These are phyloP conservation scores for Lasiodiplodia gonubiensis DNA, from an alignment of 2,329 filamentous ascomycete species.

Conservation along the genomic window DNA sequence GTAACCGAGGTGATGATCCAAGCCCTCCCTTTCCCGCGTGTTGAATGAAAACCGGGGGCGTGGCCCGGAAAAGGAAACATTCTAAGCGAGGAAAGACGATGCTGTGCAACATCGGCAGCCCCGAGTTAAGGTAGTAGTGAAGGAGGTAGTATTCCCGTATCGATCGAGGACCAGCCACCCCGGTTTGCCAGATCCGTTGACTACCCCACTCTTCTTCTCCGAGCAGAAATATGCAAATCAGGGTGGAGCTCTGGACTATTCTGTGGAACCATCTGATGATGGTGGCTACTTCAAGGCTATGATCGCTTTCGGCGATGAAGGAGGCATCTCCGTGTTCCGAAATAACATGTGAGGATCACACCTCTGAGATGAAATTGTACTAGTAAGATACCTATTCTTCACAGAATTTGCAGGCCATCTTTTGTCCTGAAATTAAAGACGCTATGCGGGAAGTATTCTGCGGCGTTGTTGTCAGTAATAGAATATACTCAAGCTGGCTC, in stretches of 20 bases:
- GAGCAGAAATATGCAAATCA: background rate
- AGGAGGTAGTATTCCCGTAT: background rate
- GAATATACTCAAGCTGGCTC: too few species aligned
- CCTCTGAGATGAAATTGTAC: too few species aligned
- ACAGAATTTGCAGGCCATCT: background rate
- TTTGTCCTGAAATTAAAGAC: too few species aligned
- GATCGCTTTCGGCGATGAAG: background rate
- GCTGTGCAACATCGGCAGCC: slow-evolving; percentile 36
- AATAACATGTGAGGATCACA: background rate
- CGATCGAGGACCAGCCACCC: background rate
- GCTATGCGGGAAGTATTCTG: too few species aligned
- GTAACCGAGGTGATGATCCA: slow-evolving; percentile 48
- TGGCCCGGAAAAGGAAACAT: slow-evolving; percentile 45
- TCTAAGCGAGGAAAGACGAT: slow-evolving; percentile 37
- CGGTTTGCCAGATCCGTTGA: background rate
- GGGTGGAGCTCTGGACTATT: background rate
- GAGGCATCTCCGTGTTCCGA: background rate
- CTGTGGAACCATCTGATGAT: background rate
- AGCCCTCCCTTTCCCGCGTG: slow-evolving; percentile 40
- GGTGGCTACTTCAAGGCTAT: background rate
- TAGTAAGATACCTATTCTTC: background rate
- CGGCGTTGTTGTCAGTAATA: too few species aligned
- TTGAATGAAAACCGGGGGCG: slow-evolving; percentile 48
- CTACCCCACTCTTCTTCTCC: background rate
- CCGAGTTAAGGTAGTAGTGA: too few species aligned